phyloP scores from a whole-genome alignment of 2,329 filamentous ascomycete species.

The Fusarium devonianum region DNA sequence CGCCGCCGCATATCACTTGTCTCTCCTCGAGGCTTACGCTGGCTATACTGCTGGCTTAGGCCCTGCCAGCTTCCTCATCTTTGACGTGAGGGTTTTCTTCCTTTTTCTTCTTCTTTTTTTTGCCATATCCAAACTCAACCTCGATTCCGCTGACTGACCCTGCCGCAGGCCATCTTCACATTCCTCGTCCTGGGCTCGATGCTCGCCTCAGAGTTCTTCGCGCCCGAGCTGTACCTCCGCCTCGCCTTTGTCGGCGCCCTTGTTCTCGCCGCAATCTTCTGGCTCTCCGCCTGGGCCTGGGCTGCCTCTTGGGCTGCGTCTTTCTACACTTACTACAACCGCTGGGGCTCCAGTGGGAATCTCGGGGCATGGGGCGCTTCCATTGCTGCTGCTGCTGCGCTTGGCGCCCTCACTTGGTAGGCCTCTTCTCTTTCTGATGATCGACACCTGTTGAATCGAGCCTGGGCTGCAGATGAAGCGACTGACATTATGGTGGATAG shows the following conservation, averaged over 20 bases:
- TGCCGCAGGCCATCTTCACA: constrained; percentile 49
- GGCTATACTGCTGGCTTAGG: constrained; percentile 42
- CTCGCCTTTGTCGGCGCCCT: constrained; percentile 48
- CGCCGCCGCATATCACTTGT: constrained; percentile 51
- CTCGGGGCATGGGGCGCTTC: constrained; percentile 39
- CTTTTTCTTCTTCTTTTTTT: too few species aligned
- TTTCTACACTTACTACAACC: constrained; percentile 36
- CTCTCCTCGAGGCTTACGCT: constrained; percentile 41
- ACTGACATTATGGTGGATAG: constrained; percentile 30
- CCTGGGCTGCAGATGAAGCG: neutral
- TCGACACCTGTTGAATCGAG: neutral
- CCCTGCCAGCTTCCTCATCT: constrained; percentile 54
- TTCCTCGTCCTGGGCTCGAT: constrained; percentile 51
- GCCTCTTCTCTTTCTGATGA: constrained; percentile 8
- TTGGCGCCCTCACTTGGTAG: constrained; percentile 53
- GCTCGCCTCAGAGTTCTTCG: constrained; percentile 47
- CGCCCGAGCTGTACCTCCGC: constrained; percentile 46
- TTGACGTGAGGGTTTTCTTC: constrained; percentile 51
- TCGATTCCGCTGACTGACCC: constrained; percentile 25
- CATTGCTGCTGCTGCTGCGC: constrained; percentile 49
- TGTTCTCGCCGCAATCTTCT: constrained; percentile 51
- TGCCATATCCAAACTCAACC: too few species aligned
- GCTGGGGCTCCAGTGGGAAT: constrained; percentile 26
- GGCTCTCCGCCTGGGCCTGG: constrained; percentile 51
- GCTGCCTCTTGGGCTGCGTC: constrained; percentile 47